Evolutionary conservation across 2,329 filamentous ascomycete genomes (phyloP), one percentile per base, ranked within the genome.

Genomic region (Colletotrichum sp.): DNA sequence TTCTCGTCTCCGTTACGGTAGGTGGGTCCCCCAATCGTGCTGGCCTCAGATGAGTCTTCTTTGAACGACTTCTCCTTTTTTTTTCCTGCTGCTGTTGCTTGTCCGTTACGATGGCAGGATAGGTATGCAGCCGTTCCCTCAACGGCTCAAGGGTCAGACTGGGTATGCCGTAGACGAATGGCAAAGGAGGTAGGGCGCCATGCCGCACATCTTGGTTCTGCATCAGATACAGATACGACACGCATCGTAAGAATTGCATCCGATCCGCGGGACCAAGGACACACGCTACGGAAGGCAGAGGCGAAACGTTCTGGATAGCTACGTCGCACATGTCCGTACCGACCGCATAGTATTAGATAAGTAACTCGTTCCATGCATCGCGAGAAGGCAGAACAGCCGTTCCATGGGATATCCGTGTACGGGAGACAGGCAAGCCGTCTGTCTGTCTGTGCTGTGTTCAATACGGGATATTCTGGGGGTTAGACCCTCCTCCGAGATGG

Each of bases 21-120:
- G 74, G 55, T 59, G 55, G 55, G 55, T 25, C 52, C 12, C 70
- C 64, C 39, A 49, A 64, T 73, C 57, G 59, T 69, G 73, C 64
- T 64, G 64, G 70, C 64, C 74, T 69, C 64, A 73, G 57, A 69
- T 34, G 64, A 76, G 64, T 74, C 64, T 76, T 76, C 74, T 76
- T 76, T 76, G 74, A 69, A 76, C 74, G 70, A 73, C 64, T 76
- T 69, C 64, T 74, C 59, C 52, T 71, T 29, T 71, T 63, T 29
- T 29, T 34, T 29, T 16, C 11, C 3, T 39, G 55, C 63, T 70
- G 19, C 49, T 34, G 27, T 57, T 36, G 39, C 25, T 55, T 44
- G 69, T 25, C 52, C 62, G 55, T 44, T 55, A 36, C 29, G 16
- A 52, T 36, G 68, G 22, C 25, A 63, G 49, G 55, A 62, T 25